Base-by-base conservation (phyloP, 139 green algal species). In the Chlorella sorokiniana region DNA sequence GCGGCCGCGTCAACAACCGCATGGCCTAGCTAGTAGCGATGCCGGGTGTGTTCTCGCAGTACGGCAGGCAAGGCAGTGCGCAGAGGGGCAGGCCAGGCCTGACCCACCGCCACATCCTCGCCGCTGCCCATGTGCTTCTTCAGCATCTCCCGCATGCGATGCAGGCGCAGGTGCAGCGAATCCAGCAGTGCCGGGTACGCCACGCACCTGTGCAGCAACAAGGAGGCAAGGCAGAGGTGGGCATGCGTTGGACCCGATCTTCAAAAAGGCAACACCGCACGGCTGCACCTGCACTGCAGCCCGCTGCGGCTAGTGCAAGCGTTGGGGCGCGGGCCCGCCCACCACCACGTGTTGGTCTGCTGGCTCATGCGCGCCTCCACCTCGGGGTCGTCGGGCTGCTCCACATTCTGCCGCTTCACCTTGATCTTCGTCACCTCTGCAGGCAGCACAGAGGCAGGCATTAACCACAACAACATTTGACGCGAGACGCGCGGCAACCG, bases 151-250 rank as follows among this genome's bases (percentile, higher is more conserved):
- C 73, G 84, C 51, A 79, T 78, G 54, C 71, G 59, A 54, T 83
- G 45, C 48, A 88, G 42, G 23, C 80, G 80, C 61, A 88, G 73
- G 14, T 67, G 84, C 45, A 88, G 56, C 14, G 45, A 73, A 64
- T 88, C 84, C 48, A 78, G n/a, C 7, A 88, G 56, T 0, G 68
- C n/a, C 10, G 79, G 79, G 37, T 83, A 88, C 56, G 81, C 65
- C 20, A 88, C 29, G 18, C 68, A 69, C 84, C 84, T 86, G 56
- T 37, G 23, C n/a, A n/a, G n/a, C n/a, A n/a, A 10, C 56, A 65
- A 65, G 16, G 56, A 31, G 18, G 23, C 10, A 16, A 65, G 16
- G 56, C 56, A 65, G n/a, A n/a, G n/a, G n/a, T n/a, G n/a, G n/a
- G n/a, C n/a, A n/a, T n/a, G n/a, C n/a, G n/a, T n/a, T n/a, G n/a